Base-by-base conservation (phyloP, 768 basidiomycete genomes). In the Leccinum variicolor region DNA sequence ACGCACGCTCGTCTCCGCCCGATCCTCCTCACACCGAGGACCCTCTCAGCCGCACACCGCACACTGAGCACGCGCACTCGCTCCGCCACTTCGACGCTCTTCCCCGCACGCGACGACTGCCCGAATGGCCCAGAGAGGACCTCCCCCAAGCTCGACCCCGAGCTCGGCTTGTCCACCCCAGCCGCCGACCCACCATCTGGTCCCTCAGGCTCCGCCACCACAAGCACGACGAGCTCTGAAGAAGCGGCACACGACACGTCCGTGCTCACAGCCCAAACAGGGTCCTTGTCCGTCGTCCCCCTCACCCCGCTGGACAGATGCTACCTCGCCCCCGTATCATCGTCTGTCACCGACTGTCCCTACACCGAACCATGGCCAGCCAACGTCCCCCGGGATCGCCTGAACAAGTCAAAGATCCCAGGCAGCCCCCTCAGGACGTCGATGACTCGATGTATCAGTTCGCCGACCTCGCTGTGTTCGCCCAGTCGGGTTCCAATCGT, bases 361-460 rank as follows among this genome's bases (percentile, higher is more conserved):
- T 69, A 69, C 28, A 3, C 54, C 21, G 62, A 69, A 49, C 50
- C 66, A 9, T 68, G 67, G 68, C 68, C 61, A 11, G 45, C 49
- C 33, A 43, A 21, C 4, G 43, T 13, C 25, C 5, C 49, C 9
- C 14, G 57, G 36, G 64, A 66, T n/a, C 52, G 39, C 3, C n/a
- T 43, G n/a, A 19, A 31, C 10, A 65, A 60, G 29, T 51, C 43
- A 14, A 67, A 43, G 29, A 43, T 54, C 19, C 56, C 50, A 34
- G 59, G 55, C 13, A 69, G 67, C 17, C 68, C 67, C 2, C 68
- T 69, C 68, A 65, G 47, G 55, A 19, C 45, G 2, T 68, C 66
- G 1, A n/a, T n/a, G n/a, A n/a, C n/a, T n/a, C n/a, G n/a, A 56
- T 59, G 21, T 23, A 46, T 23, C 45, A 46, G 48, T 45, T 57